Conservation (phyloP, 805 yeast genomes). For the Gaillardinia entomophila region DNA sequence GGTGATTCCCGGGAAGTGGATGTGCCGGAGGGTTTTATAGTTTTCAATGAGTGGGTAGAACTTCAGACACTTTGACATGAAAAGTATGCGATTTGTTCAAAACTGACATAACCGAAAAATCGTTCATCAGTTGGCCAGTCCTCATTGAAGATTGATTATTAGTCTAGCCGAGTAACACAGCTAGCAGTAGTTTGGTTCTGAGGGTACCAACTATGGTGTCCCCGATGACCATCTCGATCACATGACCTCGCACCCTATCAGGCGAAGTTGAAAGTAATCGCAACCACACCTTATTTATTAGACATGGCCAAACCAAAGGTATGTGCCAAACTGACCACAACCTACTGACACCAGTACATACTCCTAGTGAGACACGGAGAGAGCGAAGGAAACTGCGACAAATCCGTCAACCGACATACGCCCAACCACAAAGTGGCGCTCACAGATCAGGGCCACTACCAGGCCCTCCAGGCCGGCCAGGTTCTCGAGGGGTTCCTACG, state of each 20-base stretch:
- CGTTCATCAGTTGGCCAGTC: background rate
- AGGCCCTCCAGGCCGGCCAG: conserved; percentile 56
- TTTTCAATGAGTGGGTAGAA: conserved; percentile 27
- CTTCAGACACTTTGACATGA: conserved; percentile 11
- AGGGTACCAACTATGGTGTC: background rate
- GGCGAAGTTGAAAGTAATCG: no score
- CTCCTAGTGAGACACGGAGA: conserved; percentile 88
- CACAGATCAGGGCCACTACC: conserved; percentile 64
- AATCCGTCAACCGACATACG: conserved; percentile 65
- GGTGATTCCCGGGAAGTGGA: conserved; percentile 38
- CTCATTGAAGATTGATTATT: no score
- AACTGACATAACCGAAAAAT: background rate
- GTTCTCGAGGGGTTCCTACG: conserved; percentile 37
- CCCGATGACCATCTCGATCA: background rate
- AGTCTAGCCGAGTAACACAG: no score
- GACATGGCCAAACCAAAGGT: conserved; percentile 39
- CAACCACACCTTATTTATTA: no score
- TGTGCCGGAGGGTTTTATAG: conserved; percentile 31
- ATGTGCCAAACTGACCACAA: conserved; percentile 9
- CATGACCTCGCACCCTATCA: background rate
- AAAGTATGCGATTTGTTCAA: background rate
- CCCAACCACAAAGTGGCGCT: conserved; percentile 79
- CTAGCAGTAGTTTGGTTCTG: background rate
- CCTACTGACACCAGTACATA: conserved; percentile 44
- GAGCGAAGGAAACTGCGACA: conserved; percentile 85